Percentiles rank a stretch among this genome's conserved stretches.
phyloP scores from a whole-genome alignment of 805 yeast species.

The Yueomyces sinensis region DNA sequence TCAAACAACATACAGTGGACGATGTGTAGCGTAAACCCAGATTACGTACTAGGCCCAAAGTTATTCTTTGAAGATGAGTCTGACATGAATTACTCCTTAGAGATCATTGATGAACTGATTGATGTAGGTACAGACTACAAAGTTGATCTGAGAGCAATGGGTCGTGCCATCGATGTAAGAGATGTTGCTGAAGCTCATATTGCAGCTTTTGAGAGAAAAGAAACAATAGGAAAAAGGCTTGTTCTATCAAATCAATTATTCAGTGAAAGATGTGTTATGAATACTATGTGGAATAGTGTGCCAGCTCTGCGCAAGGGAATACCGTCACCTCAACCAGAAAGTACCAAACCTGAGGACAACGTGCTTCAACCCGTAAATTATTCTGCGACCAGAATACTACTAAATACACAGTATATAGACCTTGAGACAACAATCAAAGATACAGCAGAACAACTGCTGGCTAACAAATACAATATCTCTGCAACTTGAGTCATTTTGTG shows the following conservation, averaged over 20 bases:
- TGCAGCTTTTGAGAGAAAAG: conserved; percentile 27
- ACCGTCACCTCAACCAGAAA: conserved; percentile 10
- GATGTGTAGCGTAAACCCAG: conserved; percentile 30
- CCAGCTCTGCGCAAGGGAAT: conserved; percentile 31
- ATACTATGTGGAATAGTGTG: conserved; percentile 25
- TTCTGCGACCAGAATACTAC: conserved; percentile 19
- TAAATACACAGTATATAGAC: conserved; percentile 28
- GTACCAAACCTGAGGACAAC: neutral
- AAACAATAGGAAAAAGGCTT: conserved; percentile 21
- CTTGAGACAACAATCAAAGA: conserved; percentile 31
- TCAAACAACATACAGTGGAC: conserved; percentile 22
- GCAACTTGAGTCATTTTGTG: too few relatives aligned
- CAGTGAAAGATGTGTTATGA: conserved; percentile 6
- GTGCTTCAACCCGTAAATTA: neutral
- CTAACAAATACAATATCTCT: neutral
- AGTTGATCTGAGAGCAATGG: conserved; percentile 37
- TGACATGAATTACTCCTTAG: conserved; percentile 24
- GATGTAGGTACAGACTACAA: conserved; percentile 16
- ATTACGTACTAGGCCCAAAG: conserved; percentile 37
- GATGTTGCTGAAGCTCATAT: conserved; percentile 46
- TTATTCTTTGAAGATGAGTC: conserved; percentile 26
- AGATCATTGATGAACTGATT: conserved; percentile 25
- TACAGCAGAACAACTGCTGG: conserved; percentile 28
- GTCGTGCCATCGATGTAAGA: conserved; percentile 39
- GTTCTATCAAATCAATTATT: conserved; percentile 5